Percentiles rank a stretch among this genome's conserved stretches.
These are phyloP conservation scores for Aspergillus novoparasiticus DNA, from an alignment of 2,329 filamentous ascomycete species.

Conservation along the genomic window DNA sequence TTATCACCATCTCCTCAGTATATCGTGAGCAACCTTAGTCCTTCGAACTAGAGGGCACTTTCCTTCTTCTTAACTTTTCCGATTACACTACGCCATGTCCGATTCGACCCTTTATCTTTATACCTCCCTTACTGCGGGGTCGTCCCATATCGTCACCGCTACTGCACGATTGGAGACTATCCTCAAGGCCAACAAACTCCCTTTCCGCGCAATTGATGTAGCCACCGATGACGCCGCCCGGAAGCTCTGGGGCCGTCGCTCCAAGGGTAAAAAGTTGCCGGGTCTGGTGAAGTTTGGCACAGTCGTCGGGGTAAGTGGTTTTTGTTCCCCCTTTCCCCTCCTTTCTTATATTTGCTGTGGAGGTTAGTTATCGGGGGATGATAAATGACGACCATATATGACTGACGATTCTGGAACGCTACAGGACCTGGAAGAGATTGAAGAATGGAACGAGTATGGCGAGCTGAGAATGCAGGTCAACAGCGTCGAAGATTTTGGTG, in stretches of 20 bases:
- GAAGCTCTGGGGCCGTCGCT: conserved; percentile 83
- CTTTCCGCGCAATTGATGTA: conserved; percentile 89
- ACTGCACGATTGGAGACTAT: conserved; percentile 96
- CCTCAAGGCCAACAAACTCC: conserved; percentile 88
- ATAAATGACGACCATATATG: not conserved
- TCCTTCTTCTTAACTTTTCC: not conserved
- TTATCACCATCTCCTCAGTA: not conserved
- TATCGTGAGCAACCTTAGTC: not conserved
- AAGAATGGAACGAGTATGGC: conserved; percentile 99
- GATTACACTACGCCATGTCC: conserved; percentile 29
- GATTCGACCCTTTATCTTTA: conserved; percentile 82
- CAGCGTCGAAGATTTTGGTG: conserved; percentile 36
- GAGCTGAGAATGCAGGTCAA: conserved; percentile 85
- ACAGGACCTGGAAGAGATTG: conserved; percentile 88
- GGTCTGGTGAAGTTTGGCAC: conserved; percentile 83
- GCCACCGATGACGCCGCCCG: conserved; percentile 87
- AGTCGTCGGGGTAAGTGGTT: conserved; percentile 74
- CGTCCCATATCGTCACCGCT: conserved; percentile 92
- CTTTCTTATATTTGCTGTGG: not conserved
- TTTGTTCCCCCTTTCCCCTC: not conserved
- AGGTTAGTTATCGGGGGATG: not conserved
- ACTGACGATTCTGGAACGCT: conserved; percentile 14
- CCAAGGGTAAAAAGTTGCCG: conserved; percentile 85
- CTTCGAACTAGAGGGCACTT: not conserved
- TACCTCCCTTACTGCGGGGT: conserved; percentile 92